Base-by-base conservation (phyloP, 139 green algal genomes). In the Picochlorum sp. region DNA sequence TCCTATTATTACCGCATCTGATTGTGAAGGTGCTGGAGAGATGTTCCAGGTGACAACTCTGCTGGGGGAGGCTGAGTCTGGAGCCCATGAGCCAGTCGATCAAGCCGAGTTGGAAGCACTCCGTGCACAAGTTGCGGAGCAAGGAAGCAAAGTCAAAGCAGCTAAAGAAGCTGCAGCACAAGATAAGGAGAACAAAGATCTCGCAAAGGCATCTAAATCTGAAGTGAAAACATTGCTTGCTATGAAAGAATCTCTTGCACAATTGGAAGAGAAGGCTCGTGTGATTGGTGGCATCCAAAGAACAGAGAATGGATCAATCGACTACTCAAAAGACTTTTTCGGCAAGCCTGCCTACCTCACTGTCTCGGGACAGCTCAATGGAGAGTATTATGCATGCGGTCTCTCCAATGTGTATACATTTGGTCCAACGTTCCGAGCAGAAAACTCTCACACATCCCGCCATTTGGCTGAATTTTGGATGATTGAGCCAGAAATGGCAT, bases 401-500 rank as follows among this genome's bases (percentile, higher is more conserved):
- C 79, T 96, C 57, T 88, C 81, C 65, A 92, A 90, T 74, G 77
- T 97, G 10, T 96, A 96, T 77, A 96, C 89, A 18, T 97, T 97
- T 71, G 89, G 69, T 30, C 74, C 89, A 57, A 98, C 92, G 49
- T 98, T 98, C 83, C 81, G 92, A 24, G 92, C 92, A 1, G 92
- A 98, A 74, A 89, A 95, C 78, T 88, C 71, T 30, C 87, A 95
- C 83, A 98, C 92, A 2, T 78, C 81, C 9, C 82, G 94, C 37
- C 94, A 99, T 78, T 75, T 98, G 57, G 92, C 94, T 14, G 92
- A 98, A 78, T 98, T 98, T 74, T 97, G 91, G 91, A 98, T 98
- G 93, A 96, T 98, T 60, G 93, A 98, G 79, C 93, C 93, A 7
- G 91, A 98, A 83, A 90, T 98, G 37, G 90, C 92, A 31, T 98